A percentile compares a stretch with the other conserved stretches of the same genome.
phyloP scores from a whole-genome alignment of 305 asterid species.

The Salvia sclarea region DNA sequence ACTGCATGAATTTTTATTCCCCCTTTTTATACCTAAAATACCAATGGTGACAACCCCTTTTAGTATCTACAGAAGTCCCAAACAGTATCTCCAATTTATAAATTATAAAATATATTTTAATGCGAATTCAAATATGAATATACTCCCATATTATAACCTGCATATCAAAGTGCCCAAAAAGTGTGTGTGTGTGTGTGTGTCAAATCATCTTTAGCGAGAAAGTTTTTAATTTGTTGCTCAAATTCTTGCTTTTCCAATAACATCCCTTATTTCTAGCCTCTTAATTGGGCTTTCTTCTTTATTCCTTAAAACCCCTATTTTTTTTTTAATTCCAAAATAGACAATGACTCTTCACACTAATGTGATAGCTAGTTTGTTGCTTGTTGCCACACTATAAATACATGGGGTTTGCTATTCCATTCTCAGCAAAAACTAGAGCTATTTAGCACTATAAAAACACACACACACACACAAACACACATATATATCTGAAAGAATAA shows the following conservation, averaged over 20 bases:
- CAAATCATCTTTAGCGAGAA: constrained; percentile 40
- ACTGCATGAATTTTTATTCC: constrained; percentile 19
- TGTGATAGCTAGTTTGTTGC: constrained; percentile 21
- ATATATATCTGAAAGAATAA: too few relatives aligned
- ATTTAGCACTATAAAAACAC: background rate
- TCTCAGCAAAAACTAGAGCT: constrained; percentile 25
- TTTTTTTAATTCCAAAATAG: background rate
- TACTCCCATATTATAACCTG: constrained; percentile 23
- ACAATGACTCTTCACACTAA: constrained; percentile 8
- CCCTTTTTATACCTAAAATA: constrained; percentile 45
- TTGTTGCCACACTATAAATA: constrained; percentile 57
- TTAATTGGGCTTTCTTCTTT: background rate
- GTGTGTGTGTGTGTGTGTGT: constrained; percentile 24
- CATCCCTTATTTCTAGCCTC: constrained; percentile 20
- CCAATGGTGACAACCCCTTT: constrained; percentile 39
- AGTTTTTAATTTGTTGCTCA: constrained; percentile 7
- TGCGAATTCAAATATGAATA: constrained; percentile 22
- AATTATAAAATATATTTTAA: background rate
- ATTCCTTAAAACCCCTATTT: constrained; percentile 15
- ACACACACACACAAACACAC: too few relatives aligned
- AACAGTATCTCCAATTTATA: constrained; percentile 23
- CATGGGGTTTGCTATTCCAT: constrained; percentile 31
- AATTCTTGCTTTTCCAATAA: constrained; percentile 21
- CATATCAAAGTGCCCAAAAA: background rate
- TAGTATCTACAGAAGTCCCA: constrained; percentile 42